Conservation (phyloP, 2,329 filamentous ascomycete genomes). For the Fusarium drepaniforme region DNA sequence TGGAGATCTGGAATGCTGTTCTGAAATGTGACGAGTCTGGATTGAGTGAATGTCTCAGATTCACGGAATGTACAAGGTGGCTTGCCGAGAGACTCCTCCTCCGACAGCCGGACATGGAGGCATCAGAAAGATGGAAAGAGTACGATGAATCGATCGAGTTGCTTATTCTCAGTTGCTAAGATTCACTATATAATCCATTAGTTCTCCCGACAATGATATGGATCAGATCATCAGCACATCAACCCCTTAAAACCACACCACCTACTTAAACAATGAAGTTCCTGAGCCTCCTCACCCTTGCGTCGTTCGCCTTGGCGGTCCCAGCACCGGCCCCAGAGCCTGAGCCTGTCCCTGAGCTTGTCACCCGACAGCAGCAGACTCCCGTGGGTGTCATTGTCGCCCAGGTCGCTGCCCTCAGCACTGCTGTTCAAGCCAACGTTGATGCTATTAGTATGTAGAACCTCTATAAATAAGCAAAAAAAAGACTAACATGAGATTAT, state of each 20-base stretch:
- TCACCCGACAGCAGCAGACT: slow-evolving; percentile 14
- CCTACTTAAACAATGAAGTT: slow-evolving; percentile 30
- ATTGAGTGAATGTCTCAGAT: not conserved
- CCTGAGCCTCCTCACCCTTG: slow-evolving; percentile 20
- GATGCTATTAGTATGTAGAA: slow-evolving; percentile 11
- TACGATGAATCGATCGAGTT: not conserved
- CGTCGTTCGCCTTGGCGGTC: slow-evolving; percentile 22
- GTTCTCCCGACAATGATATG: not conserved
- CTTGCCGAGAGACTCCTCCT: slow-evolving; percentile 1
- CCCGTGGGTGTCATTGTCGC: slow-evolving; percentile 7
- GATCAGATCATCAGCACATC: not conserved
- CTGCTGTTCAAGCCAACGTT: fast-evolving
- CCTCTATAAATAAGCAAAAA: fast-evolving
- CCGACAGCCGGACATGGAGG: not conserved
- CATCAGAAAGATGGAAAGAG: not conserved
- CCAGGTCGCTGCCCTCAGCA: not conserved
- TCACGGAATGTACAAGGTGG: slow-evolving; percentile 21
- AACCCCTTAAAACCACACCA: not conserved
- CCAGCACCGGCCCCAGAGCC: slow-evolving; percentile 5
- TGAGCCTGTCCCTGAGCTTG: not conserved
- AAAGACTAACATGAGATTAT: not conserved
- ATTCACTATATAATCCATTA: slow-evolving; percentile 17
- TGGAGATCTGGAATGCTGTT: slow-evolving; percentile 7
- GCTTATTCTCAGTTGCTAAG: not conserved
- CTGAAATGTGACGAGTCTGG: not conserved